Evolutionary conservation across 2,329 filamentous ascomycete genomes (phyloP), one percentile per base, ranked within the genome.

Genomic region (Pseudocercospora vitis): DNA sequence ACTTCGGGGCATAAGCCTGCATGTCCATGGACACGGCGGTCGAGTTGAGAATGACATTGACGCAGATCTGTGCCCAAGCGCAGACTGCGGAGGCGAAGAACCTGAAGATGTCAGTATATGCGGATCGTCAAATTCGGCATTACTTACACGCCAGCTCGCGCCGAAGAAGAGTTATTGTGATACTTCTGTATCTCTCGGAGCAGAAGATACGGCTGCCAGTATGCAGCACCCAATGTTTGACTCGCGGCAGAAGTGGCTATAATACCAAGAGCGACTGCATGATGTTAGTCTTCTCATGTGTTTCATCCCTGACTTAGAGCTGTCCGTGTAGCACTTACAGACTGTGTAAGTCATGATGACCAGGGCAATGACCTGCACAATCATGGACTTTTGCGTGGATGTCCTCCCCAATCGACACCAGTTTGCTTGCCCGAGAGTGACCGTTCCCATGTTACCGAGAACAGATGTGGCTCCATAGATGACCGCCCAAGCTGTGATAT

Each of bases 81-180:
- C 65, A 61, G 4, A 61, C 65, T n/a, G 65, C 33, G 1, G 63
- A 65, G 1, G 64, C 64, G 35, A 67, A 68, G 49, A 68, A 68
- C 4, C 52, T 55, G 14, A 3, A 29, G 29, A 33, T 23, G 16
- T 40, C 35, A 21, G 19, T 21, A 14, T 18, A 31, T 18, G 12
- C 18, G 2, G 14, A 4, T 33, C 12, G n/a, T n/a, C 1, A n/a
- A 16, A 9, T 16, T 24, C 23, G 1, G 19, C 7, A 18, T n/a
- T 9, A 50, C 52, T 39, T 19, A 55, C 52, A 63, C 64, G 6
- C 63, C 65, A 1, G 65, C 66, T 21, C 66, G 51, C 14, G 57
- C 55, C n/a, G 55, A 56, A 4, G 63, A 28, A 0, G 62, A 62
- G 29, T 65, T 62, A 12, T 60, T 56, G 9, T 57, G 52, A 24